Evolutionary conservation across 2,329 filamentous ascomycete genomes (phyloP), one percentile per base, ranked within the genome.

Genomic region (Pseudocercospora cruenta): DNA sequence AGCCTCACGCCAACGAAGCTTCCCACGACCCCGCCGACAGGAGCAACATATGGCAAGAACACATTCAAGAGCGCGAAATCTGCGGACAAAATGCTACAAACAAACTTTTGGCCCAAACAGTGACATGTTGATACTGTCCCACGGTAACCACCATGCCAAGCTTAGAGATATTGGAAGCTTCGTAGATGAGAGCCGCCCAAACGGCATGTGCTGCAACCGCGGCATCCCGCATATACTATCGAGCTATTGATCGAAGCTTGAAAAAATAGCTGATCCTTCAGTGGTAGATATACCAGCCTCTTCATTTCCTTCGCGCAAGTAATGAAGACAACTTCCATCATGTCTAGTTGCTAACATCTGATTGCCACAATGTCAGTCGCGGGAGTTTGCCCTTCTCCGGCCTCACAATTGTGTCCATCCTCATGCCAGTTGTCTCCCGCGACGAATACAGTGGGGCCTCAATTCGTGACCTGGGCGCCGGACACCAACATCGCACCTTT

Each of bases 1-100:
- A 49, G 45, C 45, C 45, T 49, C 45, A 49, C 45, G 45, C 45
- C 45, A 24, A n/a, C 45, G 45, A 49, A 49, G 45, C 45, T 49
- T 24, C 45, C 19, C 9, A 49, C 19, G 19, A 24, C 45, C 45
- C 45, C 45, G 45, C 45, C 19, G 45, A 22, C 1, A 24, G 22
- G 8, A 49, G 45, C 21, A 21, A n/a, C 1, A 9, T 49, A 49
- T 49, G 1, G 22, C n/a, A 1, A 49, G 16, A 49, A 4, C 8
- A 49, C 3, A 49, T 24, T 14, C 19, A 49, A 49, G 45, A 49
- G 45, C 45, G 24, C 3, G 45, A 49, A 7, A 2, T 49, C 19
- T 47, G 45, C 45, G 7, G 1, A 49, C 1, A 12, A 21, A 14
- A 49, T 9, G 19, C 9, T 21, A 8, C 45, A 22, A 21, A 24